A percentile compares a stretch with the other conserved stretches of the same genome.
These are phyloP conservation scores for Penicillium aurantiogriseum DNA, from an alignment of 2,329 filamentous ascomycete species.

Conservation along the genomic window DNA sequence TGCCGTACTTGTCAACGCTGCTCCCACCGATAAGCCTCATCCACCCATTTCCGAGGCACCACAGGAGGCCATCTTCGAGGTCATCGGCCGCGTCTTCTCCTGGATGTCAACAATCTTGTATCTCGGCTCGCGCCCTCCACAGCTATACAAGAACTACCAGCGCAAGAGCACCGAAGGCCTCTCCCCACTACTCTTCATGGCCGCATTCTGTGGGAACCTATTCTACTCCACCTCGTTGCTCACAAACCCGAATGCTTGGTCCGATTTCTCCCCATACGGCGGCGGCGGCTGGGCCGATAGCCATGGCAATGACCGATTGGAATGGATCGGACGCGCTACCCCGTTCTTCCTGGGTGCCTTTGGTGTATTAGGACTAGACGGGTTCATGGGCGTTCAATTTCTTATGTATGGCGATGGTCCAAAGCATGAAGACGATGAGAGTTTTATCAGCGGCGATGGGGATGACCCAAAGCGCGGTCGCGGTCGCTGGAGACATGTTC, in stretches of 20 bases:
- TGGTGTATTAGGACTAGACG: slow-evolving; percentile 63
- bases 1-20: slow-evolving; percentile 44
- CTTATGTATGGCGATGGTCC: slow-evolving; percentile 55
- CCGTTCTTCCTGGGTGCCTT: slow-evolving; percentile 67
- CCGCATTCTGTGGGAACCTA: slow-evolving; percentile 66
- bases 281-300: slow-evolving; percentile 59
- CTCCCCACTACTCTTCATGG: slow-evolving; percentile 61
- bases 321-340: slow-evolving; percentile 58
- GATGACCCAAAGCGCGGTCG: slow-evolving; percentile 45
- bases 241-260: slow-evolving; percentile 64
- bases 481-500: slow-evolving; percentile 56
- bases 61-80: slow-evolving; percentile 37
- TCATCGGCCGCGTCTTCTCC: slow-evolving; percentile 53
- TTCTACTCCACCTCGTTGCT: slow-evolving; percentile 64
- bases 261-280: slow-evolving; percentile 55
- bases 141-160: slow-evolving; percentile 64
- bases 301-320: slow-evolving; percentile 53
- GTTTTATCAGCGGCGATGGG: slow-evolving; percentile 25
- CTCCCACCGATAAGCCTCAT: slow-evolving; percentile 34
- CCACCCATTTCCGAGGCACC: slow-evolving; percentile 21
- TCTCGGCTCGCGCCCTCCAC: slow-evolving; percentile 60
- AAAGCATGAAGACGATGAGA: slow-evolving; percentile 16
- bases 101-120: slow-evolving; percentile 59
- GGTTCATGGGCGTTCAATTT: slow-evolving; percentile 62
- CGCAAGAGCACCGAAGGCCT: slow-evolving; percentile 64